These are phyloP conservation scores for Pyronema omphalodes DNA, from an alignment of 495 filamentous ascomycete genomes.

Conservation along the genomic window DNA sequence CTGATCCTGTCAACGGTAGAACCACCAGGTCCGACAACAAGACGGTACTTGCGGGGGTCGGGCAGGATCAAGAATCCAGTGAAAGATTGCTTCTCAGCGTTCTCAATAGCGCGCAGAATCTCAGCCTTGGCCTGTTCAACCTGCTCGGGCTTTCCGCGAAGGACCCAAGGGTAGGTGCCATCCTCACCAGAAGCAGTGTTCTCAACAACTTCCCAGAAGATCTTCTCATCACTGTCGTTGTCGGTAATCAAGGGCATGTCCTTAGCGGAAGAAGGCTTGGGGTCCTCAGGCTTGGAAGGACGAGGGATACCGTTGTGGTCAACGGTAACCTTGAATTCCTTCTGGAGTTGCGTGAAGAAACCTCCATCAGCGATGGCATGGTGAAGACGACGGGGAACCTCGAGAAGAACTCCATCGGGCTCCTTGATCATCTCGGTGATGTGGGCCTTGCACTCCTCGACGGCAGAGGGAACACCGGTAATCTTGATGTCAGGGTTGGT, in stretches of 20 bases:
- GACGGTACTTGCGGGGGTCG: constrained; percentile 74
- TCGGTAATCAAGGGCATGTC: constrained; percentile 80
- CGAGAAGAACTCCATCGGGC: constrained; percentile 67
- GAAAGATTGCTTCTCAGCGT: constrained; percentile 49
- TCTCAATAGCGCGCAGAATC: constrained; percentile 49
- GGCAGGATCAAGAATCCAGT: constrained; percentile 79
- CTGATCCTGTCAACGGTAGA: constrained; percentile 83
- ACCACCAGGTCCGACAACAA: constrained; percentile 75
- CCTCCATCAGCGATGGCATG: constrained; percentile 76
- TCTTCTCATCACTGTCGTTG: constrained; percentile 42
- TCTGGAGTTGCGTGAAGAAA: constrained; percentile 73
- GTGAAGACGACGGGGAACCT: constrained; percentile 63
- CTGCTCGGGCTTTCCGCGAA: constrained; percentile 57
- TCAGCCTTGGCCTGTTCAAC: constrained; percentile 57
- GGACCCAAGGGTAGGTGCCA: constrained; percentile 77
- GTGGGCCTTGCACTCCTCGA: constrained; percentile 70
- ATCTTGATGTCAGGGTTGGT: constrained; percentile 59
- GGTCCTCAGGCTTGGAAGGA: constrained; percentile 43
- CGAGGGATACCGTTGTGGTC: constrained; percentile 66
- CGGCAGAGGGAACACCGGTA: constrained; percentile 52
- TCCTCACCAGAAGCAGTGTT: constrained; percentile 34
- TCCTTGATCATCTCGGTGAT: constrained; percentile 65
- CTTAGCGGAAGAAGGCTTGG: constrained; percentile 30
- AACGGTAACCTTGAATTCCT: constrained; percentile 68
- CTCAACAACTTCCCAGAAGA: constrained; percentile 68